Evolutionary conservation across 371 early-diverging fungal genomes (phyloP), one percentile per base, ranked within the genome.

Genomic region (Mortierella sp.): DNA sequence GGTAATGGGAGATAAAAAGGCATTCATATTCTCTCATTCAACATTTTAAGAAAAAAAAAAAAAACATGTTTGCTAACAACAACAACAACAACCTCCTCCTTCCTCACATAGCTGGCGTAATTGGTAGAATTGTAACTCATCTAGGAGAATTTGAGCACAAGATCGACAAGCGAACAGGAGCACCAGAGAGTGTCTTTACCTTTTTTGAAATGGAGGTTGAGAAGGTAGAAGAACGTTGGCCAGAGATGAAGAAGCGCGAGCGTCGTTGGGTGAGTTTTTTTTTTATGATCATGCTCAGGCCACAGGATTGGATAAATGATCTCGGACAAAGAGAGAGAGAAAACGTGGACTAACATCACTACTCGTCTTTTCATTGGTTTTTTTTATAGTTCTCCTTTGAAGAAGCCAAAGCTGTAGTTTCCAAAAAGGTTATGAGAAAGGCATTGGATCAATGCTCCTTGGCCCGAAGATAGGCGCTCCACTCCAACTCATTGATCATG

Each of bases 171-270:
- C 64, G 48, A 6, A 76, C 85, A 21, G 88, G 88, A 19, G 52
- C 67, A 1, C 85, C 89, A 16, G 88, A 89, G 45, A 83, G 83
- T n/a, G 73, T 83, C 61, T 87, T 87, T 65, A 83, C 85, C 84
- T 85, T 91, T 60, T 91, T 85, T 71, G 91, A 90, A 68, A 70
- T 91, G 71, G 85, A 88, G 55, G 88, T 91, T 7, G 70, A 86
- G 11, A 69, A 77, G 52, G 69, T 90, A 50, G 83, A 86, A 53
- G 86, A 86, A 4, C 61, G 55, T n/a, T 91, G 89, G 88, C 91
- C 91, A 4, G 91, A 91, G 77, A 83, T 71, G 73, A 66, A 80
- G 22, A 82, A 86, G 71, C 85, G 91, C 24, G 67, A 86, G 67
- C 78, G 91, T 45, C 84, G 81, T 72, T 91, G 90, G 91, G 91